Evolutionary conservation across 257 asterid genomes (phyloP), one percentile per base, ranked within the genome.

Genomic region (Scutellaria galericulata): DNA sequence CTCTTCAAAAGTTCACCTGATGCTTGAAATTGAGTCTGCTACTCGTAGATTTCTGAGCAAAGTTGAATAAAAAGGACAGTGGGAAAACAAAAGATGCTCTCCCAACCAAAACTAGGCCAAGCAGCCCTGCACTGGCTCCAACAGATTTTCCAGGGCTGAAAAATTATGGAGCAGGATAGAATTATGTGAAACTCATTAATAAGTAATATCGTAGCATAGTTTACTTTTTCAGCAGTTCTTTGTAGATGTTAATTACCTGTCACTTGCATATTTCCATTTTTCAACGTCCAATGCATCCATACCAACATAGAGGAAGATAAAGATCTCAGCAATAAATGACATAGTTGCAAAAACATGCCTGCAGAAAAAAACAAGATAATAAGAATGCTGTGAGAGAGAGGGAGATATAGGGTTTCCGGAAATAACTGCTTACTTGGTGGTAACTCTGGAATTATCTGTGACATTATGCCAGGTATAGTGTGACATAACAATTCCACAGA

Each of bases 281-380:
- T 89, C 92, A 42, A 89, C 75, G 77, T 88, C 97, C 55, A 92
- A 64, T 22, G 97, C 97, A 81, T 89, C 97, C 97, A 89, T 88
- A 48, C 97, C 97, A 79, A 92, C 96, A 39, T 89, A 92, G 22
- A 88, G 91, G 88, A 89, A 92, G 75, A 92, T 92, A 66, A 86
- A 81, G 31, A 68, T 76, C 83, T 92, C 96, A 1, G 96, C 90
- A 56, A 88, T 75, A 71, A 81, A 84, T 18, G 98, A 92, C 62
- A 89, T 22, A 1, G 96, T 86, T 62, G 90, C 90, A 73, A 86
- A 92, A 54, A 81, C 48, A 79, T 89, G 93, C 84, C 96, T 91
- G 82, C 76, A 61, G 27, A 79, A 63, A 77, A 22, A 31, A 75
- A 35, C 52, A 53, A 55, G 44, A 69, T 27, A 47, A 62, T 50